Base-by-base conservation (phyloP, 106 monocot genomes). In the Allium cepa region DNA sequence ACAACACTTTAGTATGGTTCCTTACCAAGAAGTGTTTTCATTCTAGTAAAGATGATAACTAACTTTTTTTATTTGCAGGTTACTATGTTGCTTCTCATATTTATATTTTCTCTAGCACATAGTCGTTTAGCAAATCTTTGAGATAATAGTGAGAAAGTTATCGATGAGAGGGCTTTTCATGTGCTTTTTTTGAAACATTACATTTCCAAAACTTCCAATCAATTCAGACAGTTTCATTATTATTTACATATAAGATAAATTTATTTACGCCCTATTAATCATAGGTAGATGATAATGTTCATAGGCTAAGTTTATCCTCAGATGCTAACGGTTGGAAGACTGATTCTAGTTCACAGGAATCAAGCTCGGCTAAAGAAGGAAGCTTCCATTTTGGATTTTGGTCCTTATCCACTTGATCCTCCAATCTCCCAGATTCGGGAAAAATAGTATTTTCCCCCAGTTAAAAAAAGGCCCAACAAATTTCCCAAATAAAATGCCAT, bases 91-190 rank as follows among this genome's bases (percentile, higher is more conserved):
- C 17, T 79, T 57, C 82, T 97, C 57, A 68, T 86, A 17, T 56
- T 84, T 53, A 82, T 92, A 57, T 97, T 97, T 68, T 91, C 92
- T 26, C 17, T 26, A 22, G 76, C 87, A 62, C 91, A 97, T 75
- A 97, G 96, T 82, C 91, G 96, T 50, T 56, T 92, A 82, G 91
- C 91, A 66, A 92, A 84, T 64, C 71, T 97, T 47, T 72, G 96
- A 58, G 91, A 97, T 80, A 64, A 76, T 18, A 81, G 83, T 17
- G 91, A 97, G 80, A 86, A 84, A 50, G 69, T 92, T 22, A 64
- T 97, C 16, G 96, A 92, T 10, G 88, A 92, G 68, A 77, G 96
- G 17, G 86, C 92, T 53, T 97, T 76, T 49, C 88, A 88, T 65
- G 96, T 97, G n/a, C 45, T 97, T 13, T 97, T 97, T 80, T n/a